Percentiles rank a stretch among this genome's conserved stretches.
Evolutionary conservation across 225 moss, liverwort and hornwort genomes (phyloP).

Genomic region (Climacium dendroides): DNA sequence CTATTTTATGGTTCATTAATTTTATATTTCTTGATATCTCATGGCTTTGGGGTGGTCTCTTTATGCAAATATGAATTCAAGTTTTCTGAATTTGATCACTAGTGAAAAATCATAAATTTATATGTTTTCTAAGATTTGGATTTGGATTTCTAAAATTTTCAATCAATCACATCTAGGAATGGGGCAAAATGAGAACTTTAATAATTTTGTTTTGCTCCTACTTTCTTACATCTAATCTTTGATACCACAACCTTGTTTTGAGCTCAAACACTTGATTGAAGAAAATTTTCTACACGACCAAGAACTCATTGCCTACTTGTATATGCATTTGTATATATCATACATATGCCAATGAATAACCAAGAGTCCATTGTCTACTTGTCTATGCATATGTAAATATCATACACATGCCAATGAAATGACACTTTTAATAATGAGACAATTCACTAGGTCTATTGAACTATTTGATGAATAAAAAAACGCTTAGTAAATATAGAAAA

Average conservation of each 20-base stretch:
- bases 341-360: rapidly evolving
- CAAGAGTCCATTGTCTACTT: background rate
- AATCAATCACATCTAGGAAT: background rate
- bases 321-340: background rate
- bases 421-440: rapidly evolving
- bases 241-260: background rate
- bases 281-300: rapidly evolving
- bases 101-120: too few species aligned
- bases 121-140: rapidly evolving
- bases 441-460: background rate
- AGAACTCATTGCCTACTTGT: background rate
- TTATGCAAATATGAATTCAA: background rate
- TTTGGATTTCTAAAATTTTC: background rate
- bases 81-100: too few species aligned
- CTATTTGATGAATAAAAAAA: background rate
- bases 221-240: background rate
- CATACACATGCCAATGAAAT: rapidly evolving
- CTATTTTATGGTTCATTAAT: background rate
- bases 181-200: background rate
- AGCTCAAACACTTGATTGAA: rapidly evolving
- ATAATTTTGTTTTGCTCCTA: rapidly evolving
- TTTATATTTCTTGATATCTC: background rate
- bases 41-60: rapidly evolving
- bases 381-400: background rate
- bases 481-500: background rate